Conservation (phyloP, 768 basidiomycete genomes). For the Leccinum fibrillosum region DNA sequence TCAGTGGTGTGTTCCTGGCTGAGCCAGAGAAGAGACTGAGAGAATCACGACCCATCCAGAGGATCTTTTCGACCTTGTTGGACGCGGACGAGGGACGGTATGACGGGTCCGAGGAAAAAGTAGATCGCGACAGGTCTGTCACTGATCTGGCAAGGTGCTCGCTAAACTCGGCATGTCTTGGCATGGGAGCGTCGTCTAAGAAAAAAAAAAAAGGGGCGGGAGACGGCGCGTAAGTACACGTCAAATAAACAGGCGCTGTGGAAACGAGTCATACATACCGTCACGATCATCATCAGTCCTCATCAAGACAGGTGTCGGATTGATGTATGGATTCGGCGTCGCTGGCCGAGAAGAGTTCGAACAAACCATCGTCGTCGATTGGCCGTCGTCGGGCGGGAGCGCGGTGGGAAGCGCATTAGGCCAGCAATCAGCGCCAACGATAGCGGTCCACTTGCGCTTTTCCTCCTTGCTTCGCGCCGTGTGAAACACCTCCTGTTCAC, state of each 20-base stretch:
- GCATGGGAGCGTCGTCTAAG: conserved; percentile 16
- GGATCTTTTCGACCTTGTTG: conserved; percentile 33
- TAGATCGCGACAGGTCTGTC: conserved; percentile 1
- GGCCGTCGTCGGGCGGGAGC: not conserved
- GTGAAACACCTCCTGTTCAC: conserved; percentile 15
- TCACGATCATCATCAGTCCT: conserved; percentile 1
- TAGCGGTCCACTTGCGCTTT: conserved; percentile 10
- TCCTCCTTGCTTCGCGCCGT: conserved; percentile 17
- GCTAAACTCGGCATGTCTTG: conserved; percentile 2
- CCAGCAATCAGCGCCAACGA: conserved; percentile 25
- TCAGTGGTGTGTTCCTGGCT: not conserved
- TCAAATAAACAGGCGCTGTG: not conserved
- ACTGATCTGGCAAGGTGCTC: not conserved
- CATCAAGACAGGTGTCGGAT: conserved; percentile 32
- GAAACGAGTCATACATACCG: conserved; percentile 19
- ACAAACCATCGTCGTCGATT: conserved; percentile 1
- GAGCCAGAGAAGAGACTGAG: conserved; percentile 28
- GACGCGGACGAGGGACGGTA: conserved; percentile 26
- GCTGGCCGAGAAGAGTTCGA: conserved; percentile 17
- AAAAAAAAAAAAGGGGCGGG: not conserved
- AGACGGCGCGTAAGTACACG: not conserved
- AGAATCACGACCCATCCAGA: conserved; percentile 30
- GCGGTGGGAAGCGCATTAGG: conserved; percentile 14
- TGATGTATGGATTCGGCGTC: conserved; percentile 35
- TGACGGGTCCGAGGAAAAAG: conserved; percentile 2